Percentiles rank a stretch among this genome's conserved stretches.
phyloP scores from a whole-genome alignment of 257 asterid species.

The Solanum corneliomulleri region DNA sequence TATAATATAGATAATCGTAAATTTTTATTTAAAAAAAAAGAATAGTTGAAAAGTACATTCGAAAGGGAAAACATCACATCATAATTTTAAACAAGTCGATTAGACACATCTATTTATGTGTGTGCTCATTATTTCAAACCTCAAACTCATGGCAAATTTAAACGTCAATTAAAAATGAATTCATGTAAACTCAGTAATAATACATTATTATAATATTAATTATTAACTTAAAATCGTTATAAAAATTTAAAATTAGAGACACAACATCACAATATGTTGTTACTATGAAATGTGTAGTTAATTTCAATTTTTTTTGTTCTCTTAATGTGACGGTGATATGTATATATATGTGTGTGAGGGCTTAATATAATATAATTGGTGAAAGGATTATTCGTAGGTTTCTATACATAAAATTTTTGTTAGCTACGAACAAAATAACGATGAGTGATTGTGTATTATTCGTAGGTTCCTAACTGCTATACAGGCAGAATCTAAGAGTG shows the following conservation, averaged over 20 bases:
- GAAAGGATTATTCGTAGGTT: background rate
- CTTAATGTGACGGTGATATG: background rate
- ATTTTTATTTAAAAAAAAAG: background rate
- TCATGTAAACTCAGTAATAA: no score
- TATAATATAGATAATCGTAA: background rate
- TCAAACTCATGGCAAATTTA: background rate
- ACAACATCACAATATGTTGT: background rate
- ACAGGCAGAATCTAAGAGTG: background rate
- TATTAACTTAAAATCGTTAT: background rate
- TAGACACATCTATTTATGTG: background rate
- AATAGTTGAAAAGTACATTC: background rate
- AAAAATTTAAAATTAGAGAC: background rate
- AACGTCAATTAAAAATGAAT: fast-evolving
- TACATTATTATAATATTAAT: background rate
- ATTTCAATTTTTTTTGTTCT: no score
- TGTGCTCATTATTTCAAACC: background rate
- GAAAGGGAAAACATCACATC: background rate
- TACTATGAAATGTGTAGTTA: background rate
- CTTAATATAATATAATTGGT: background rate
- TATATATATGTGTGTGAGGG: background rate
- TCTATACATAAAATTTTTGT: background rate
- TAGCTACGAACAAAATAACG: no score
- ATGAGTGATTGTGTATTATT: background rate
- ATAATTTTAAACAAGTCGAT: background rate
- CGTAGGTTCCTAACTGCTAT: background rate